Evolutionary conservation across 495 filamentous ascomycete species (phyloP), one percentile per base, ranked within the genome.

Genomic region (Hyaloscypha variabilis): DNA sequence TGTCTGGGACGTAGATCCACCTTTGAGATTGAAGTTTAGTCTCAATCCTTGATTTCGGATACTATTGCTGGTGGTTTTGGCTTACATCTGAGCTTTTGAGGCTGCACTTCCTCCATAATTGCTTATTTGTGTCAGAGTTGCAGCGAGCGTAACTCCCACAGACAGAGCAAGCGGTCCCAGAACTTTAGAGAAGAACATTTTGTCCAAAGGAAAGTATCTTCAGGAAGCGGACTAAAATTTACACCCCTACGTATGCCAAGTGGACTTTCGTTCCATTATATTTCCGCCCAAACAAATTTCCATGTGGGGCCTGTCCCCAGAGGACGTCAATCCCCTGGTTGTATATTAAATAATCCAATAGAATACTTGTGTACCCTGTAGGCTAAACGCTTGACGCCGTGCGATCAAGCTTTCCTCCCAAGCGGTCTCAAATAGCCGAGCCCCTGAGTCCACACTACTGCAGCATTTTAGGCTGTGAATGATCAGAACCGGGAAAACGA

Each of bases 1-100:
- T 82, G 69, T 82, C 80, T 2, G 84, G 83, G 53, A 85, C 80
- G 67, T 85, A 83, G 24, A 85, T 78, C 52, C 77, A 84, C 79
- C 59, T 67, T 24, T 4, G 21, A 28, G 11, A 54, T 6, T 54
- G 6, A 4, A 25, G 25, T 14, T 54, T 25, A 25, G 51, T 5
- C 6, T 25, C n/a, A 28, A 54, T 26, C 3, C 21, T 25, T 46
- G 11, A 17, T 8, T 11, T 19, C 39, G 14, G 39, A 17, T 17
- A 17, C 1, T 46, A 46, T 46, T 3, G n/a, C 11, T 1, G 51
- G 23, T 10, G 19, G 14, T 25, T 54, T 54, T 1, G n/a, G 39
- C 36, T 60, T 53, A 46, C 51, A 60, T 46, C 17, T 64, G 17
- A 58, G 49, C 51, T 42, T 59, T 36, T 39, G 63, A 59, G 52